Evolutionary conservation across 805 yeast species (phyloP).

Genomic region (Wickerhamiella spandovensis): DNA sequence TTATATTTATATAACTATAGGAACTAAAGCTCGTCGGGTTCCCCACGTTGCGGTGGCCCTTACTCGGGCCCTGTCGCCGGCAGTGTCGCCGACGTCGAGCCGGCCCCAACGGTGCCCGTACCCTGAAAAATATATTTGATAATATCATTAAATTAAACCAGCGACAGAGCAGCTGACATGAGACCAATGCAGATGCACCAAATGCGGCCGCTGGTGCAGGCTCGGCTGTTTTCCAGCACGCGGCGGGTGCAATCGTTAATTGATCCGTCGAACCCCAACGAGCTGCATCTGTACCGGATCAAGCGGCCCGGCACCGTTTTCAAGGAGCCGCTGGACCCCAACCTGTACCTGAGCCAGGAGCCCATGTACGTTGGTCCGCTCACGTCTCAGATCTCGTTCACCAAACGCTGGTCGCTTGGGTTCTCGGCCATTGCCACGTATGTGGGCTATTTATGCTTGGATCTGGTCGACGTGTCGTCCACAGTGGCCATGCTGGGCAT

Average conservation of each 20-base stretch:
- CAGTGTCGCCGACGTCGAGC: too few species aligned
- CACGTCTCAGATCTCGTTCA: conserved; percentile 44
- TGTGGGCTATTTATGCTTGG: conserved; percentile 45
- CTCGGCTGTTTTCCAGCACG: conserved; percentile 1
- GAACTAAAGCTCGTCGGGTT: too few species aligned
- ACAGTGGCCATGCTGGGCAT: conserved; percentile 32
- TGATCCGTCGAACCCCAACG: conserved; percentile 29
- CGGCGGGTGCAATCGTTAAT: conserved; percentile 9
- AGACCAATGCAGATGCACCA: neutral
- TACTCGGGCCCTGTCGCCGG: too few species aligned
- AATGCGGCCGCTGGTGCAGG: neutral
- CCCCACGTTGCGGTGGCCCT: too few species aligned
- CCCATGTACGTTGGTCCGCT: conserved; percentile 57
- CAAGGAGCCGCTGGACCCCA: conserved; percentile 35
- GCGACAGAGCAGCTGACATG: neutral
- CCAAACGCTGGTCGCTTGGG: conserved; percentile 49
- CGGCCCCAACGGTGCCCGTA: too few species aligned
- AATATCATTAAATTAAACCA: too few species aligned
- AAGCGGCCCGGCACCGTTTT: conserved; percentile 31
- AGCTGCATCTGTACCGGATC: conserved; percentile 27
- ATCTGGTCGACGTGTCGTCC: conserved; percentile 11
- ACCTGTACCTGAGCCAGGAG: conserved; percentile 41
- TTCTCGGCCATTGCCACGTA: conserved; percentile 48
- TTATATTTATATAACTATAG: too few species aligned
- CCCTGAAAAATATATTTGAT: too few species aligned